A percentile compares a stretch with the other conserved stretches of the same genome.
Evolutionary conservation across 352 stramenopile species (phyloP).

Genomic region (Phytophthora boehmeriae): DNA sequence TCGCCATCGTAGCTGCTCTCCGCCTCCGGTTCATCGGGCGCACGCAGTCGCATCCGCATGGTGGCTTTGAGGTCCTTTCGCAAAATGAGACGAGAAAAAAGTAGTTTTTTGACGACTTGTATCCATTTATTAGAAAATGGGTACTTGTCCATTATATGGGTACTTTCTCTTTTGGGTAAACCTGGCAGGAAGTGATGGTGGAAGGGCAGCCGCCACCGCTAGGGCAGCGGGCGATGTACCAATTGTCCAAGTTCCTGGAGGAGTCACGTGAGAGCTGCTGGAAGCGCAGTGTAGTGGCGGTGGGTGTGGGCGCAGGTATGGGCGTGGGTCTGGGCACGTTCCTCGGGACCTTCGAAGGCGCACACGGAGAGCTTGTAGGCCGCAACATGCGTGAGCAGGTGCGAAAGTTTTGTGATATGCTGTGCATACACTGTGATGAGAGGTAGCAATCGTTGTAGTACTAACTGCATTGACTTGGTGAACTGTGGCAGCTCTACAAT

Average conservation of each 20-base stretch:
- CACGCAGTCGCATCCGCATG: slow-evolving; percentile 71
- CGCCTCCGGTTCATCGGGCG: slow-evolving; percentile 58
- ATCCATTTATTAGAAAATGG: no score
- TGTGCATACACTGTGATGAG: background rate
- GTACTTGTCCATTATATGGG: no score
- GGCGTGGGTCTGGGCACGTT: slow-evolving; percentile 85
- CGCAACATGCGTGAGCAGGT: slow-evolving; percentile 89
- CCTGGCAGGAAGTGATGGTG: no score
- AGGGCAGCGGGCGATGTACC: slow-evolving; percentile 46
- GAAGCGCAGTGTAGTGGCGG: slow-evolving; percentile 85
- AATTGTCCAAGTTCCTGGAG: slow-evolving; percentile 73
- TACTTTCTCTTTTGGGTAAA: no score
- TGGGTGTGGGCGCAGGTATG: slow-evolving; percentile 72
- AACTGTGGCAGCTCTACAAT: slow-evolving; percentile 67
- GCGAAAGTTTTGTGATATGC: background rate
- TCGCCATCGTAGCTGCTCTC: slow-evolving; percentile 38
- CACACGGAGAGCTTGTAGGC: slow-evolving; percentile 84
- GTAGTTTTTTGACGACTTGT: no score
- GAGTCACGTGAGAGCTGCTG: slow-evolving; percentile 84
- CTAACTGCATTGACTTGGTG: background rate
- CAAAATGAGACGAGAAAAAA: no score
- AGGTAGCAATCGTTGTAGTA: background rate
- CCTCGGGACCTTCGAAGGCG: slow-evolving; percentile 87
- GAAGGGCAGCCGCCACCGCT: slow-evolving; percentile 30
- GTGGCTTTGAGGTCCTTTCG: slow-evolving; percentile 10